Evolutionary conservation across 2,329 filamentous ascomycete species (phyloP).

Genomic region (Fusarium nurragi): DNA sequence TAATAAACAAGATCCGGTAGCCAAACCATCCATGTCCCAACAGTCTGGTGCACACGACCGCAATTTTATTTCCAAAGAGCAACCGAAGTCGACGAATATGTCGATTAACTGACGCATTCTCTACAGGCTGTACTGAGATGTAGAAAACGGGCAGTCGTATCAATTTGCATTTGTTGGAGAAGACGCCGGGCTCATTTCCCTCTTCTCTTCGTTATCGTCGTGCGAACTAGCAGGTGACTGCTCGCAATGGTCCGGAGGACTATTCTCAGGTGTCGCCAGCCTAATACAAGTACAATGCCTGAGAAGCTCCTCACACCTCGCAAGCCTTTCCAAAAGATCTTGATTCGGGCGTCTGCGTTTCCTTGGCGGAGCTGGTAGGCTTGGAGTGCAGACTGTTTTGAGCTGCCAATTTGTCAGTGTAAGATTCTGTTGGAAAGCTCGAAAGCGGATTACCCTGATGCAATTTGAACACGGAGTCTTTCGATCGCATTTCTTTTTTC

Average conservation of each 20-base stretch:
- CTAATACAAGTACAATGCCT: constrained; percentile 41
- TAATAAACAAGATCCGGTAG: neutral
- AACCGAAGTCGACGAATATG: neutral
- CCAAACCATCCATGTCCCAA: neutral
- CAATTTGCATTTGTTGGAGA: constrained; percentile 1
- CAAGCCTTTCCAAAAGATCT: constrained; percentile 37
- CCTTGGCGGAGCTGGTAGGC: constrained; percentile 44
- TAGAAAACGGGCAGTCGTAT: neutral
- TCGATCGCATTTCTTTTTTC: constrained; percentile 49
- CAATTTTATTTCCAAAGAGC: no score
- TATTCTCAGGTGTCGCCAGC: constrained; percentile 29
- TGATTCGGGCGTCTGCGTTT: constrained; percentile 45
- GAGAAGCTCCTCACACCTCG: constrained; percentile 30
- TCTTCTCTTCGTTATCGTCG: constrained; percentile 22
- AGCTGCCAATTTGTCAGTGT: constrained; percentile 24
- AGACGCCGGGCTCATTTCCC: constrained; percentile 6
- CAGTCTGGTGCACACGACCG: neutral
- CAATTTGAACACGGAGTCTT: constrained; percentile 47
- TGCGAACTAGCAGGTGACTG: constrained; percentile 14
- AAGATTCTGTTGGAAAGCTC: accelerated
- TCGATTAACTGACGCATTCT: neutral
- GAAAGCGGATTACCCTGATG: constrained; percentile 32
- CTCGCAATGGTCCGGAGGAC: constrained; percentile 16
- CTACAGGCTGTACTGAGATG: neutral
- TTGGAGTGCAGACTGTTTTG: constrained; percentile 41